phyloP scores from a whole-genome alignment of 1,139 yeast genomes.

The Zygosaccharomyces sapae region DNA sequence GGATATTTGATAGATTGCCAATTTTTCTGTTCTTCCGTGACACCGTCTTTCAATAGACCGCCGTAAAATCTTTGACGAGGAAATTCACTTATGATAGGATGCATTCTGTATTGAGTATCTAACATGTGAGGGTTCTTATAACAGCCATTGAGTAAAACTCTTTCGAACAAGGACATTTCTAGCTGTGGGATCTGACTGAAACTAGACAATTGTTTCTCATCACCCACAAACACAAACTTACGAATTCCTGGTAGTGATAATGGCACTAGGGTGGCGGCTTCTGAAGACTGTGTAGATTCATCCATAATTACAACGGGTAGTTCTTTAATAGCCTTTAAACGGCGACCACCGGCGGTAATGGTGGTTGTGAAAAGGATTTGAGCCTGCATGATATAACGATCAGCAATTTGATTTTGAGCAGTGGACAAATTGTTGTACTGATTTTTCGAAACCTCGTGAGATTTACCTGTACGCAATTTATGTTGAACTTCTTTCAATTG shows the following conservation, averaged over 20 bases:
- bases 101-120: slow-evolving; percentile 72
- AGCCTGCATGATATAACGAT: slow-evolving; percentile 56
- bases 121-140: slow-evolving; percentile 61
- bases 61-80: slow-evolving; percentile 56
- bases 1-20: slow-evolving; percentile 46
- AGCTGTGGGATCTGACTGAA: slow-evolving; percentile 62
- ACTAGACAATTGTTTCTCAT: slow-evolving; percentile 58
- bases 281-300: slow-evolving; percentile 69
- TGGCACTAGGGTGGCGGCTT: slow-evolving; percentile 65
- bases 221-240: slow-evolving; percentile 69
- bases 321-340: slow-evolving; percentile 50
- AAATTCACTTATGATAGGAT: slow-evolving; percentile 61
- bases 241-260: slow-evolving; percentile 64
- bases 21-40: slow-evolving; percentile 46
- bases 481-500: slow-evolving; percentile 42
- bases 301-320: slow-evolving; percentile 69
- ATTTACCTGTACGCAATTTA: slow-evolving; percentile 43
- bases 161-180: slow-evolving; percentile 56
- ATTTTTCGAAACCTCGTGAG: slow-evolving; percentile 40
- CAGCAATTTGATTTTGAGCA: slow-evolving; percentile 44
- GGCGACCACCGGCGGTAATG: slow-evolving; percentile 66
- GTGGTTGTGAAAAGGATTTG: slow-evolving; percentile 68
- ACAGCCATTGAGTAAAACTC: slow-evolving; percentile 53
- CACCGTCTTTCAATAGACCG: slow-evolving; percentile 56
- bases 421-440: slow-evolving; percentile 49